Evolutionary conservation across 768 basidiomycete species (phyloP).

Genomic region (Psilocybe sp.): DNA sequence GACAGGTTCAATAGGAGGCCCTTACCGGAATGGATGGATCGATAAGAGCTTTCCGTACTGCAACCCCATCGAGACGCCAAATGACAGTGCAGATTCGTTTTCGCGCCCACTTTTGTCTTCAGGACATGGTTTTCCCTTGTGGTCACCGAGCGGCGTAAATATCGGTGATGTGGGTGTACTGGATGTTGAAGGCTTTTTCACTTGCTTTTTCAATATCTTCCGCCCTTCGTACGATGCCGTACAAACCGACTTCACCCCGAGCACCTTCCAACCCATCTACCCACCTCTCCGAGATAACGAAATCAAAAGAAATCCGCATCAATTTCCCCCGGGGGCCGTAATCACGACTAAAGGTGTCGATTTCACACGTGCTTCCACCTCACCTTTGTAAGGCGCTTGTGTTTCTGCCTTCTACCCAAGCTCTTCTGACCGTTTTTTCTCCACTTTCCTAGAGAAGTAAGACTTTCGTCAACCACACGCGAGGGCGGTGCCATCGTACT

Average conservation of each 20-base stretch:
- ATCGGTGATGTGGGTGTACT: constrained; percentile 8
- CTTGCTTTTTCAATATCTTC: constrained; percentile 12
- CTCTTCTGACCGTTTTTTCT: too few relatives aligned
- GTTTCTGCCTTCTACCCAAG: too few relatives aligned
- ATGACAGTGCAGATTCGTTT: constrained; percentile 1
- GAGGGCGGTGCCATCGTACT: constrained; percentile 1
- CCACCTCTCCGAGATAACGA: not conserved
- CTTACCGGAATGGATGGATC: not conserved
- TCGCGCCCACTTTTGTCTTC: not conserved
- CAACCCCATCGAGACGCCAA: not conserved
- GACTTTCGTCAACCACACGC: not conserved
- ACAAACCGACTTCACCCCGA: constrained; percentile 4
- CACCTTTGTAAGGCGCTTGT: too few relatives aligned
- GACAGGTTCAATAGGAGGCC: constrained; percentile 3
- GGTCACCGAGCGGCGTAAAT: constrained; percentile 1
- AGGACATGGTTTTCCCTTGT: not conserved
- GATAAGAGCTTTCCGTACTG: not conserved
- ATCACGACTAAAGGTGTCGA: too few relatives aligned
- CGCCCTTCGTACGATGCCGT: constrained; percentile 3
- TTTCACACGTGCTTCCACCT: too few relatives aligned
- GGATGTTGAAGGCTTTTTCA: constrained; percentile 7
- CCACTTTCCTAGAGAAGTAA: not conserved
- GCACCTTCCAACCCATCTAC: constrained; percentile 3
- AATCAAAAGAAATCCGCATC: too few relatives aligned
- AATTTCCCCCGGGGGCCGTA: too few relatives aligned